Evolutionary conservation across 2,329 filamentous ascomycete species (phyloP), one percentile per base, ranked within the genome.

Genomic region (Sarocladium oryzae): DNA sequence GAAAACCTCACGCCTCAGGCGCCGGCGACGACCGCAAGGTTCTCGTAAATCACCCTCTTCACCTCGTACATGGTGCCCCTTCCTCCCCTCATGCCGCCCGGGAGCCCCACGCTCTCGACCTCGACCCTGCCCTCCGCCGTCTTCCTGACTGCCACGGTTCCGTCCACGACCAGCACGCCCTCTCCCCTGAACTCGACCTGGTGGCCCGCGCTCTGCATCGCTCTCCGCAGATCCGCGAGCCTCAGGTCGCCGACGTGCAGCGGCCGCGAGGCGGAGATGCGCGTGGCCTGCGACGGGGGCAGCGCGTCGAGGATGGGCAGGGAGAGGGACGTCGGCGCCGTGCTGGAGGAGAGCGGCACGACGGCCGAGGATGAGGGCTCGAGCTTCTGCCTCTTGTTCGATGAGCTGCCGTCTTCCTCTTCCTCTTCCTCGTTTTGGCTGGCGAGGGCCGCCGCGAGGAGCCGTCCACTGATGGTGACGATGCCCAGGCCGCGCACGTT

Each of bases 181-280:
- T 97, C 92, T 48, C 93, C 93, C 48, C 89, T 79, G 67, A 97
- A 96, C 66, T 96, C 93, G 1, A 92, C 92, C 13, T 82, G 84
- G 69, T 96, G 90, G 1, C 91, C 90, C 2, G 85, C 79, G 13
- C 79, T 76, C 60, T 89, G 85, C 82, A 99, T 88, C 18, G 91
- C 79, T 54, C 88, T 85, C 49, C 93, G 79, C 53, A 99, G 73
- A 65, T 97, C 91, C 1, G 92, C 89, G 16, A 99, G 79, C 20
- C 92, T 81, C 37, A 97, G 72, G 66, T 99, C 93, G 55, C 93
- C 93, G 3, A 99, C 93, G 65, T 97, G 93, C 41, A 99, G 82
- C 10, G 93, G 90, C 56, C 92, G 89, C 0, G 89, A 85, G 30
- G 86, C 83, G 3, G 88, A 85, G 55, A 88, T 79, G 7, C 86